Conservation (phyloP, 2,329 filamentous ascomycete genomes). For the Pseudocercospora macadamiae region DNA sequence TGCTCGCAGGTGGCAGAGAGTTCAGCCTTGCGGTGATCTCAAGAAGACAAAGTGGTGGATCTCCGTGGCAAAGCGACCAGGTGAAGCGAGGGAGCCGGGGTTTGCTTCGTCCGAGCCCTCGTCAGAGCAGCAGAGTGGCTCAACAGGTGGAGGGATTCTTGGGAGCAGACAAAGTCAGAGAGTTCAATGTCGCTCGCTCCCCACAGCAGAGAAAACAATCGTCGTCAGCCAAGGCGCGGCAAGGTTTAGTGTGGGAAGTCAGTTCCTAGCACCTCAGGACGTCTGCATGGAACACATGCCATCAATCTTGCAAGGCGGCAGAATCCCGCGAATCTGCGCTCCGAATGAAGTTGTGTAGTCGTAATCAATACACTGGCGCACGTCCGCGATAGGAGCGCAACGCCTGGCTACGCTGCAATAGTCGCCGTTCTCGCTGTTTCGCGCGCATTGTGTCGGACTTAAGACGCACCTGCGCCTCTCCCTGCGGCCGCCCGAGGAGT, state of each 20-base stretch:
- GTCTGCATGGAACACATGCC: background rate
- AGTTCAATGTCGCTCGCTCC: background rate
- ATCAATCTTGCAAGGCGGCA: background rate
- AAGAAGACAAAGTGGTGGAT: slow-evolving; percentile 6
- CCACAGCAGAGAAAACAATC: background rate
- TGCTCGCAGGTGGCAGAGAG: background rate
- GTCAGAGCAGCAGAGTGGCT: background rate
- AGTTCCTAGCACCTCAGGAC: background rate
- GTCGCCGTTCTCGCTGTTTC: background rate
- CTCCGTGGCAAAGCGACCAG: slow-evolving; percentile 8
- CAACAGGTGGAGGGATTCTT: background rate
- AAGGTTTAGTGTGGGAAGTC: background rate
- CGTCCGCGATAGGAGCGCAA: background rate
- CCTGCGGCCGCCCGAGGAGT: no score
- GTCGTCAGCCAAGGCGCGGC: slow-evolving; percentile 2
- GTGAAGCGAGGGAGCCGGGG: background rate
- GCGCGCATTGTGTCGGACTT: background rate
- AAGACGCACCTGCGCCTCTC: no score
- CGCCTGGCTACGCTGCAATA: no score
- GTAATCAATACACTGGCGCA: slow-evolving; percentile 8
- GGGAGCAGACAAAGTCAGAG: background rate
- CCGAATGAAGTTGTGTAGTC: background rate
- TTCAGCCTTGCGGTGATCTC: slow-evolving; percentile 10
- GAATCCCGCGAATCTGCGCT: background rate
- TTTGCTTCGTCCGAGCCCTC: slow-evolving; percentile 1